phyloP scores from a whole-genome alignment of 2,329 filamentous ascomycete species.

The Colletotrichum eleusines region DNA sequence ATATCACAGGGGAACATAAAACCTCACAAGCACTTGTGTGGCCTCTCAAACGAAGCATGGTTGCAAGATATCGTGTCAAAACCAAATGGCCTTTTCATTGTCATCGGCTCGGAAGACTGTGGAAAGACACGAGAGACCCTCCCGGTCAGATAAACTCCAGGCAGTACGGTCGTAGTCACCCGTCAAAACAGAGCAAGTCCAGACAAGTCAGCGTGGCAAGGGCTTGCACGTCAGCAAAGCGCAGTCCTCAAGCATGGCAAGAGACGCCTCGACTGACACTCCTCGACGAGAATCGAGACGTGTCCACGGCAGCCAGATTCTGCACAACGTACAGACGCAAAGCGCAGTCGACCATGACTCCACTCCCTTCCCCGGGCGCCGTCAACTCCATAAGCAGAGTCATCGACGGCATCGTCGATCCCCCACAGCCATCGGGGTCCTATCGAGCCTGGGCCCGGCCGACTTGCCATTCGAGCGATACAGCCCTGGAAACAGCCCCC shows the following conservation, averaged over 20 bases:
- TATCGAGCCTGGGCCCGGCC: background rate
- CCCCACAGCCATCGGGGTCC: background rate
- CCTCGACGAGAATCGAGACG: background rate
- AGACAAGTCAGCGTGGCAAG: background rate
- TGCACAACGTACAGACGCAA: background rate
- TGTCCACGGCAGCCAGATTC: background rate
- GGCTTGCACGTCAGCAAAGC: background rate
- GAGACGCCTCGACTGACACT: background rate
- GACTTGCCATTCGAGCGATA: background rate
- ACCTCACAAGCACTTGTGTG: background rate
- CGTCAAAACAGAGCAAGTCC: background rate
- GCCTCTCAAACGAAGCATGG: too few relatives aligned
- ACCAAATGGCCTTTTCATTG: background rate
- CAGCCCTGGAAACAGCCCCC: background rate
- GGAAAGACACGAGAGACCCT: background rate
- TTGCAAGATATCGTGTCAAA: background rate
- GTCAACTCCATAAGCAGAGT: background rate
- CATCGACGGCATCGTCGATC: slow-evolving; percentile 12
- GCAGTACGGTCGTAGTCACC: background rate
- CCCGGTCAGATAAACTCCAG: background rate
- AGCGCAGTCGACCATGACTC: background rate
- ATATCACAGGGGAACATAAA: background rate
- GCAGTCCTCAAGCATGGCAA: background rate
- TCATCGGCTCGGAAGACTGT: background rate
- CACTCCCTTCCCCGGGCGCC: background rate